Conservation (phyloP, 2,329 filamentous ascomycete species). For the Colletotrichum simmondsii region DNA sequence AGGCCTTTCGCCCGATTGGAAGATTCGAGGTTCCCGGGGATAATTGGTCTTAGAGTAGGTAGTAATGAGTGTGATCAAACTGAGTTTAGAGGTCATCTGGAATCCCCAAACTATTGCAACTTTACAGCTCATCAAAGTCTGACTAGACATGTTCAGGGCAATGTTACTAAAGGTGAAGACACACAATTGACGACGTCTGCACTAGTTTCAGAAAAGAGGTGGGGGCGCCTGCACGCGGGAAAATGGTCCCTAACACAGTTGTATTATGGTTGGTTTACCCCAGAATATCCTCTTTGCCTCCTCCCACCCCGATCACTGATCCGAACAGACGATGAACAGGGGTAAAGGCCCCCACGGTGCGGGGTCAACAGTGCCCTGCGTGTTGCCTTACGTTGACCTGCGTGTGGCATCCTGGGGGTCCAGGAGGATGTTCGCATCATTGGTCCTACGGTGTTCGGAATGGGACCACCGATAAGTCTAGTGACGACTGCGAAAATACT, state of each 20-base stretch:
- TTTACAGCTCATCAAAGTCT: no score
- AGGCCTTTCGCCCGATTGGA: not conserved
- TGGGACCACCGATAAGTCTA: not conserved
- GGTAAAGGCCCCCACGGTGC: constrained; percentile 2
- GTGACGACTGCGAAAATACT: not conserved
- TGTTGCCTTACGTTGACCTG: constrained; percentile 31
- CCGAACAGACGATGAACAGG: constrained; percentile 14
- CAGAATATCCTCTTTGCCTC: constrained; percentile 23
- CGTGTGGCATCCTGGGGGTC: constrained; percentile 8
- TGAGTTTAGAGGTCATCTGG: not conserved
- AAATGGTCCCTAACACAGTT: not conserved
- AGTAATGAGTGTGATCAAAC: not conserved
- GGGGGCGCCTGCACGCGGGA: not conserved
- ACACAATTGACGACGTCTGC: no score
- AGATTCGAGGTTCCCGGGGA: not conserved
- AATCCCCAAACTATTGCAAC: not conserved
- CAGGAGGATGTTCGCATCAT: not conserved
- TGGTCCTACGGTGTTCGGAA: constrained; percentile 10
- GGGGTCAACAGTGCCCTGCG: constrained; percentile 38
- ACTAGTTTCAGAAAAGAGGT: not conserved
- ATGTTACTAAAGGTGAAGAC: no score
- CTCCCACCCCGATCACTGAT: not conserved
- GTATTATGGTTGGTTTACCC: constrained; percentile 13
- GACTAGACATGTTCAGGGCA: not conserved
- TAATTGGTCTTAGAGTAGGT: no score